phyloP scores from a whole-genome alignment of 2,329 filamentous ascomycete genomes.

The Chaetomiaceae sp. region DNA sequence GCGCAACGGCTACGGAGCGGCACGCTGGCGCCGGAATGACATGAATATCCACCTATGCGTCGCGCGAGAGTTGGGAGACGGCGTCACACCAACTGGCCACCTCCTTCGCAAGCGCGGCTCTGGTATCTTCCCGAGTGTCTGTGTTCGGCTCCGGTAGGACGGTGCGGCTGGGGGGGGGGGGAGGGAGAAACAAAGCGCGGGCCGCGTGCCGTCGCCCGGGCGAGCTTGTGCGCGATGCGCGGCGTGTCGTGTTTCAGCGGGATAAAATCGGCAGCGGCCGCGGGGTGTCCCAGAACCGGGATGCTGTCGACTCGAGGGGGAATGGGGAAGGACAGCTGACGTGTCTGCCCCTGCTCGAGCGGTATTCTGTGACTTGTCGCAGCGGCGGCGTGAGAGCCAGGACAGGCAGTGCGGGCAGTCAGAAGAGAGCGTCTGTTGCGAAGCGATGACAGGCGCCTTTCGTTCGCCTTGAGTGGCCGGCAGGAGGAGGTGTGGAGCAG shows the following conservation, averaged over 20 bases:
- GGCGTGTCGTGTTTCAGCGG: not conserved
- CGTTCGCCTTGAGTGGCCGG: too few relatives aligned
- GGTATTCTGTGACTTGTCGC: not conserved
- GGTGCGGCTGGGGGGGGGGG: too few relatives aligned
- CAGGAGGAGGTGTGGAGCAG: too few relatives aligned
- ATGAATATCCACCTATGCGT: not conserved
- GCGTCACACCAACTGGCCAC: conserved; percentile 4
- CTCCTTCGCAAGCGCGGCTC: not conserved
- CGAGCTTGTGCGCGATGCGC: not conserved
- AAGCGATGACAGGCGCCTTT: too few relatives aligned
- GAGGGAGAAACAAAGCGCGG: conserved; percentile 3
- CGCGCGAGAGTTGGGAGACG: not conserved
- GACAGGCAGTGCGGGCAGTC: too few relatives aligned
- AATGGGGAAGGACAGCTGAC: not conserved
- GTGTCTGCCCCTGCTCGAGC: not conserved
- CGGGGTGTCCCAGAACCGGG: not conserved
- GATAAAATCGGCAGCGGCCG: not conserved
- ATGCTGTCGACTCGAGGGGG: too few relatives aligned
- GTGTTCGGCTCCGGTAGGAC: not conserved
- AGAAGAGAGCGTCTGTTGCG: too few relatives aligned
- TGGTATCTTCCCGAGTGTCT: not conserved
- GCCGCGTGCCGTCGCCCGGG: not conserved
- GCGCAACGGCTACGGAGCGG: not conserved
- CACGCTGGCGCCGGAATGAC: not conserved
- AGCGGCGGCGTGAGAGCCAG: too few relatives aligned